phyloP scores from a whole-genome alignment of 1,284 basidiomycete genomes.

The Leccinum variabile region DNA sequence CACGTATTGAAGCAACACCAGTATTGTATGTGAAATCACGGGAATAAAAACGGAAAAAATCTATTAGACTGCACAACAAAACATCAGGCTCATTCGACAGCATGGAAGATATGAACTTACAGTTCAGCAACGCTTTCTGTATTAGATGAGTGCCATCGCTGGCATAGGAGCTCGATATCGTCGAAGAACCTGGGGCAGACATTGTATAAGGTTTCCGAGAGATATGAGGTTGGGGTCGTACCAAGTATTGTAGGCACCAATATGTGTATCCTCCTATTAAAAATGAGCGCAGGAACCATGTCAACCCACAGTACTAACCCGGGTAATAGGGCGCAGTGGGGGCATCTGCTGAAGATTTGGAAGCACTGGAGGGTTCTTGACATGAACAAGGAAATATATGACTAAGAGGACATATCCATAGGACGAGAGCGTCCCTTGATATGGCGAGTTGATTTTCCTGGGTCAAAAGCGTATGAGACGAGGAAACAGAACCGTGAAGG shows the following conservation, averaged over 20 bases:
- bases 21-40: slow-evolving; percentile 92
- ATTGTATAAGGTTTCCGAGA: background rate
- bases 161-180: slow-evolving; percentile 88
- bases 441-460: slow-evolving; percentile 98
- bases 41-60: slow-evolving; percentile 97
- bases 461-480: slow-evolving; percentile 2
- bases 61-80: slow-evolving; percentile 68
- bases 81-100: slow-evolving; percentile 15
- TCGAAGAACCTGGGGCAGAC: slow-evolving; percentile 83
- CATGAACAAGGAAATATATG: slow-evolving; percentile 95
- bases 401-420: slow-evolving; percentile 98
- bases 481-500: background rate
- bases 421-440: slow-evolving; percentile 93
- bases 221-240: slow-evolving; percentile 28
- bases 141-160: slow-evolving; percentile 93
- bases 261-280: slow-evolving; percentile 78
- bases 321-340: slow-evolving; percentile 77
- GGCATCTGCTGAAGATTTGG: slow-evolving; percentile 91
- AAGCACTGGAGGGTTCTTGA: slow-evolving; percentile 92
- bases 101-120: slow-evolving; percentile 43
- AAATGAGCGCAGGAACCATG: slow-evolving; percentile 19
- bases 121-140: slow-evolving; percentile 92
- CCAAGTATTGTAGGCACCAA: slow-evolving; percentile 86
- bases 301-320: slow-evolving; percentile 38
- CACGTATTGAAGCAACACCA: slow-evolving; percentile 89